These are phyloP conservation scores for Dicorynia guianensis DNA, from an alignment of 306 rosid genomes.

Conservation along the genomic window DNA sequence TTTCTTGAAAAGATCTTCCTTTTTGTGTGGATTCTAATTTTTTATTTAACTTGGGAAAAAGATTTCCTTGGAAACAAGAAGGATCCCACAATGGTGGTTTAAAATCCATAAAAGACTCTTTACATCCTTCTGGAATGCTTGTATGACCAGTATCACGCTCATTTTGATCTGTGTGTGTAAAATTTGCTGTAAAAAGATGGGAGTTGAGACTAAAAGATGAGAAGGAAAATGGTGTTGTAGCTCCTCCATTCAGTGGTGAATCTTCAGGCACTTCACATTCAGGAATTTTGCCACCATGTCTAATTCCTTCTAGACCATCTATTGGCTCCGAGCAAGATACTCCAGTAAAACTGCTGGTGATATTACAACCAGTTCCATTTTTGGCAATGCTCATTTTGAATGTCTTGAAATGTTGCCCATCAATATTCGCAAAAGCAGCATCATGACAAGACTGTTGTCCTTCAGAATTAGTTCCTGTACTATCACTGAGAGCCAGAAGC, in stretches of 20 bases:
- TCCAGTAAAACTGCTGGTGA: conserved; percentile 40
- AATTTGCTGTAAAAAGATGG: conserved; percentile 43
- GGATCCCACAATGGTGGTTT: conserved; percentile 69
- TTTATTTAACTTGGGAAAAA: conserved; percentile 59
- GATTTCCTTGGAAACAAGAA: conserved; percentile 68
- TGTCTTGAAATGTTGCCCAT: conserved; percentile 42
- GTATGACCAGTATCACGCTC: conserved; percentile 40
- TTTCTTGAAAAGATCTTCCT: conserved; percentile 60
- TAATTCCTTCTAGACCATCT: conserved; percentile 42
- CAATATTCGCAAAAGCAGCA: conserved; percentile 40
- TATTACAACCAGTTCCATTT: conserved; percentile 45
- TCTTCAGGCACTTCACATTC: conserved; percentile 39
- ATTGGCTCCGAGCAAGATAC: conserved; percentile 49
- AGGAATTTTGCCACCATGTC: conserved; percentile 46
- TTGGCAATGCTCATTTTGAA: conserved; percentile 31
- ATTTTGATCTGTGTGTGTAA: conserved; percentile 35
- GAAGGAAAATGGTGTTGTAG: conserved; percentile 50
- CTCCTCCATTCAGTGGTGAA: conserved; percentile 46
- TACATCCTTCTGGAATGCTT: conserved; percentile 48
- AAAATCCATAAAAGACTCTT: conserved; percentile 52
- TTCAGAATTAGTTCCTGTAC: conserved; percentile 41
- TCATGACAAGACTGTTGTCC: conserved; percentile 39
- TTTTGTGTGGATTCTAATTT: conserved; percentile 46
- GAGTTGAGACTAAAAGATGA: conserved; percentile 46
- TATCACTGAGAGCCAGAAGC: conserved; percentile 32